Base-by-base conservation (phyloP, 2,329 filamentous ascomycete species). In the Talaromyces sp. region DNA sequence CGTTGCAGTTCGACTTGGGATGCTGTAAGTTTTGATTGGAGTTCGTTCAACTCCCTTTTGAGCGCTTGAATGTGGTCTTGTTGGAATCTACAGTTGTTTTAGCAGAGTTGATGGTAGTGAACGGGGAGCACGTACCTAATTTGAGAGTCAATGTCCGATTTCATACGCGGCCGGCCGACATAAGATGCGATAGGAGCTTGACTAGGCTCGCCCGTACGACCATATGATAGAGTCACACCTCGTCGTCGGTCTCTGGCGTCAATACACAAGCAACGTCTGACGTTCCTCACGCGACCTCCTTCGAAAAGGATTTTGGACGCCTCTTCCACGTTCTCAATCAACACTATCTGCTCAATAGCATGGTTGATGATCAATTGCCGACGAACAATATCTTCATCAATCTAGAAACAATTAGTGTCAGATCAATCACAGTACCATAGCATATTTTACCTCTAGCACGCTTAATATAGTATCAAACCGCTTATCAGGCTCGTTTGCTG, bases 331-430 rank as follows among this genome's bases (percentile, higher is more conserved):
- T 89, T 82, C 63, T 88, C 82, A 62, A 97, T 87, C 0, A 99
- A 82, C 6, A 97, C 86, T 8, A 89, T 87, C 75, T 97, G 93
- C 67, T 99, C 95, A 61, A 97, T 92, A 7, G 81, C 79, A 70
- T 92, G 85, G 67, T 89, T 89, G 74, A 98, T 95, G 72, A 99
- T 89, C 56, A 98, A 81, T 66, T 93, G 89, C 67, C 92, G 90
- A 59, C 88, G 88, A 22, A 97, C 89, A 50, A 90, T 79, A 22
- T 90, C 86, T 69, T 94, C 87, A 67, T 95, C 91, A 67, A 98
- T 90, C 76, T 92, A 35, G 13, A 24, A 33, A 27, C 13, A 31
- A 39, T 64, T 16, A 63, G 41, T 4, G 19, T 66, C 39, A 16
- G n/a, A 14, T 56, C 27, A 57, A 27, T 1, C 13, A 2, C 10